A percentile compares a stretch with the other conserved stretches of the same genome.
phyloP scores from a whole-genome alignment of 305 asterid species.

The Solanum hybrid region DNA sequence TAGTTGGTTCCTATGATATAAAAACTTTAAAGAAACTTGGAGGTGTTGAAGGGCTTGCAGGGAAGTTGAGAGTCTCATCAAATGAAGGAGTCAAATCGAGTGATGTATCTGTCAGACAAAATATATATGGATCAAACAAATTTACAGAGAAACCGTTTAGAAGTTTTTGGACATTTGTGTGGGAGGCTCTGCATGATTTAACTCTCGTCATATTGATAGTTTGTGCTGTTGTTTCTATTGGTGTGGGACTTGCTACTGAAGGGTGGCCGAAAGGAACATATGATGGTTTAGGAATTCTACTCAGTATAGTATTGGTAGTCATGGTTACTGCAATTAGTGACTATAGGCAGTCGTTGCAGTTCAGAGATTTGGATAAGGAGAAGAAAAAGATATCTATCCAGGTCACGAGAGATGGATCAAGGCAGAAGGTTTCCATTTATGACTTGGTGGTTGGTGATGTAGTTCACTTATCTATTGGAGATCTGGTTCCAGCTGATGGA shows the following conservation, averaged over 20 bases:
- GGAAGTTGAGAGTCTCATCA: slow-evolving; percentile 50
- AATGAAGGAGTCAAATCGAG: slow-evolving; percentile 56
- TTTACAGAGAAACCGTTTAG: slow-evolving; percentile 84
- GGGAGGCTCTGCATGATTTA: slow-evolving; percentile 94
- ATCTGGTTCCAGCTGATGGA: slow-evolving; percentile 88
- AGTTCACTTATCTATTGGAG: slow-evolving; percentile 68
- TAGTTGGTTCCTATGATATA: slow-evolving; percentile 73
- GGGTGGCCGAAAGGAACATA: slow-evolving; percentile 93
- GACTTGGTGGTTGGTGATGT: slow-evolving; percentile 91
- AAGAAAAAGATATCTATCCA: slow-evolving; percentile 85
- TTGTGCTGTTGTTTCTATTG: slow-evolving; percentile 83
- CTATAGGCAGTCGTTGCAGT: slow-evolving; percentile 89
- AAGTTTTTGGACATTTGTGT: slow-evolving; percentile 79
- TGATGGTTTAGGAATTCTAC: slow-evolving; percentile 84
- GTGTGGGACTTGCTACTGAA: slow-evolving; percentile 94
- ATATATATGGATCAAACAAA: slow-evolving; percentile 57
- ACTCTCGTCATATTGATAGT: slow-evolving; percentile 83
- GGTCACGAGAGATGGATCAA: slow-evolving; percentile 69
- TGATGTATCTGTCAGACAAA: slow-evolving; percentile 52
- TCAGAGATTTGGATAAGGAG: slow-evolving; percentile 88
- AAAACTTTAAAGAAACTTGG: slow-evolving; percentile 54
- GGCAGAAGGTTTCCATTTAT: slow-evolving; percentile 73
- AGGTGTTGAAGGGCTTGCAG: slow-evolving; percentile 75
- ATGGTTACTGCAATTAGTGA: slow-evolving; percentile 88
- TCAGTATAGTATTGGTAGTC: slow-evolving; percentile 78